Evolutionary conservation across 148 eudicot genomes (phyloP).

Genomic region (Rhododendron ferrugineum): DNA sequence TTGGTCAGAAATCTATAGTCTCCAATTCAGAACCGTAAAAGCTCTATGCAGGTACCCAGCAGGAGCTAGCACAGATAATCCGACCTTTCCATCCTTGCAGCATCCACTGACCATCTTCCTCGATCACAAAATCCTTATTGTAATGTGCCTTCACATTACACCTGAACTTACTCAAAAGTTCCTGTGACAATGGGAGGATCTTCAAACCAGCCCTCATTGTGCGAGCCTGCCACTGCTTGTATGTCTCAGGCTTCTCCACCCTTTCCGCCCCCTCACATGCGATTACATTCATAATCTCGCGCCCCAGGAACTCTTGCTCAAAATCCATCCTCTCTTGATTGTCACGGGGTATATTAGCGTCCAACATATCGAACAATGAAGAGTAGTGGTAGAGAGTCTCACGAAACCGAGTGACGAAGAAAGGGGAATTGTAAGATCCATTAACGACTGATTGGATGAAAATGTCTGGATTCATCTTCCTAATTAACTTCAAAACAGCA

Average conservation of each 20-base stretch:
- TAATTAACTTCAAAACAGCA: constrained; percentile 30
- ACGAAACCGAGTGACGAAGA: constrained; percentile 43
- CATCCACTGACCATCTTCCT: constrained; percentile 23
- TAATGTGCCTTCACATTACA: constrained; percentile 11
- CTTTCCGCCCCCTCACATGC: constrained; percentile 78
- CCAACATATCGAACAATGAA: constrained; percentile 39
- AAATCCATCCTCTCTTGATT: constrained; percentile 49
- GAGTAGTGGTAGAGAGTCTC: constrained; percentile 45
- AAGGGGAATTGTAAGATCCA: constrained; percentile 37
- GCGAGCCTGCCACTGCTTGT: constrained; percentile 24
- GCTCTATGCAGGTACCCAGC: constrained; percentile 15
- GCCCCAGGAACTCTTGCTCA: constrained; percentile 66
- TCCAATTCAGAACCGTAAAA: not conserved
- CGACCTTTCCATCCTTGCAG: constrained; percentile 26
- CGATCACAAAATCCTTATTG: constrained; percentile 18
- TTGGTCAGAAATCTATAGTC: not conserved
- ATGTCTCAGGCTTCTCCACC: constrained; percentile 26
- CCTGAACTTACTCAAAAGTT: constrained; percentile 20
- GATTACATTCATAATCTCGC: constrained; percentile 66
- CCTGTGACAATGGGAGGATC: constrained; percentile 16
- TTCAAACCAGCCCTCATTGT: constrained; percentile 19
- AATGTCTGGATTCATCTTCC: constrained; percentile 23
- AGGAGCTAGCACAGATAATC: constrained; percentile 19
- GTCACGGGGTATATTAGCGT: constrained; percentile 33
- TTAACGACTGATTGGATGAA: constrained; percentile 25